Conservation (phyloP, 257 asterid genomes). For the Knoxia roxburghii region DNA sequence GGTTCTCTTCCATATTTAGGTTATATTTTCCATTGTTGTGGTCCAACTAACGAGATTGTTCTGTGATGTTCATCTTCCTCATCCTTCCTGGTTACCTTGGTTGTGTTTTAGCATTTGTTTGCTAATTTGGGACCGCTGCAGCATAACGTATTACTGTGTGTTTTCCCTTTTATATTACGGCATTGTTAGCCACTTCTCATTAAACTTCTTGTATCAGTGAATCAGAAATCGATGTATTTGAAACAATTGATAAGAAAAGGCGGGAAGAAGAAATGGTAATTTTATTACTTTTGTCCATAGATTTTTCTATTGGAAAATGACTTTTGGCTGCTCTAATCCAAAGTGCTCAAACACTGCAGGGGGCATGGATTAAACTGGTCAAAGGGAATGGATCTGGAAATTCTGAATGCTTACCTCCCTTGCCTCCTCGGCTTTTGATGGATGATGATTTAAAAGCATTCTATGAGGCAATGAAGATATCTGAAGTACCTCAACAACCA, state of each 20-base stretch:
- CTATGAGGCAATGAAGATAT: constrained; percentile 82
- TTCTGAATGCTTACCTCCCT: constrained; percentile 50
- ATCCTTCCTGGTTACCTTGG: neutral
- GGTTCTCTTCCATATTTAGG: neutral
- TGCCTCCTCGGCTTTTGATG: constrained; percentile 80
- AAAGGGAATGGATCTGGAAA: constrained; percentile 40
- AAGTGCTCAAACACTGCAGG: constrained; percentile 36
- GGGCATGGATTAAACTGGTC: constrained; percentile 57
- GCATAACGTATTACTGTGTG: neutral
- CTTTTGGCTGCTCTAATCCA: constrained; percentile 10
- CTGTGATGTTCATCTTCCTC: neutral
- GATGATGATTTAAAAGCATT: constrained; percentile 79
- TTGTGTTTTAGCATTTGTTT: neutral
- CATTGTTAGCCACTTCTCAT: constrained; percentile 12
- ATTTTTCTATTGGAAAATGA: constrained; percentile 11
- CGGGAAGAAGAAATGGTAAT: constrained; percentile 75
- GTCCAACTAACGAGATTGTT: neutral
- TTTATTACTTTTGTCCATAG: constrained; percentile 17
- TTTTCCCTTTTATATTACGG: neutral
- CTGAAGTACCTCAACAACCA: constrained; percentile 39
- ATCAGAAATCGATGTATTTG: constrained; percentile 92
- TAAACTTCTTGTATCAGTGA: constrained; percentile 44
- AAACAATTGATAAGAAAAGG: constrained; percentile 78
- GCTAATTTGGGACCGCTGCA: neutral
- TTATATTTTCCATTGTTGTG: neutral